Evolutionary conservation across 306 rosid genomes (phyloP).

Genomic region (Cicer judaicum): DNA sequence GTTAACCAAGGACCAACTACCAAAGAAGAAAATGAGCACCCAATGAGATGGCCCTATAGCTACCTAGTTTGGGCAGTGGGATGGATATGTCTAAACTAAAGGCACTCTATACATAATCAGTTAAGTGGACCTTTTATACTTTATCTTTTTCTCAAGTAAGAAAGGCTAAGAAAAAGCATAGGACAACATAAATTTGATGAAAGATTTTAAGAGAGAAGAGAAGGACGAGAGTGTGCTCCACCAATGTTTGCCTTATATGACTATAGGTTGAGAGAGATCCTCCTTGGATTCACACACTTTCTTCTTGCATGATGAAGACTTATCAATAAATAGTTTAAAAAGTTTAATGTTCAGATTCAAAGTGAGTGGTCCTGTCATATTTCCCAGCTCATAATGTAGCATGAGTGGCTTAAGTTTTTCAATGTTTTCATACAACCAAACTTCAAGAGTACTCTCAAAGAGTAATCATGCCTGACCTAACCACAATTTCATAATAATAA

Average conservation of each 20-base stretch:
- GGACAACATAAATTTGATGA: constrained; percentile 29
- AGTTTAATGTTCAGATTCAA: constrained; percentile 30
- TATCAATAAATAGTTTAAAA: constrained; percentile 43
- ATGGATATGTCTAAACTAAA: constrained; percentile 46
- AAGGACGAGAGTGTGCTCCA: constrained; percentile 43
- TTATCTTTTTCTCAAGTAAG: constrained; percentile 37
- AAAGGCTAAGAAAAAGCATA: constrained; percentile 44
- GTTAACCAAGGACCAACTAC: neutral
- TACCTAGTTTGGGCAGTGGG: constrained; percentile 44
- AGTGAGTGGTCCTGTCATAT: constrained; percentile 37
- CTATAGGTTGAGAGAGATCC: constrained; percentile 31
- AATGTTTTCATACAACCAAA: constrained; percentile 19
- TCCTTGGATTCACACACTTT: constrained; percentile 40
- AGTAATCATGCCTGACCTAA: constrained; percentile 22
- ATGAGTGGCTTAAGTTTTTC: constrained; percentile 35
- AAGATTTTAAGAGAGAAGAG: constrained; percentile 27
- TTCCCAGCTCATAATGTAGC: constrained; percentile 17
- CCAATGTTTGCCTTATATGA: constrained; percentile 48
- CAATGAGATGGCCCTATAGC: constrained; percentile 39
- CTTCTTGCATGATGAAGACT: constrained; percentile 50
- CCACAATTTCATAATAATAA: constrained; percentile 18
- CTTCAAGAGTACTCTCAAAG: constrained; percentile 29
- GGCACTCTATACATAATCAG: constrained; percentile 42
- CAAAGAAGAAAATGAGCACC: constrained; percentile 7
- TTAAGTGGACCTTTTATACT: constrained; percentile 43